phyloP scores from a whole-genome alignment of 148 eudicot genomes.

The Mesembryanthemum crystallinum region DNA sequence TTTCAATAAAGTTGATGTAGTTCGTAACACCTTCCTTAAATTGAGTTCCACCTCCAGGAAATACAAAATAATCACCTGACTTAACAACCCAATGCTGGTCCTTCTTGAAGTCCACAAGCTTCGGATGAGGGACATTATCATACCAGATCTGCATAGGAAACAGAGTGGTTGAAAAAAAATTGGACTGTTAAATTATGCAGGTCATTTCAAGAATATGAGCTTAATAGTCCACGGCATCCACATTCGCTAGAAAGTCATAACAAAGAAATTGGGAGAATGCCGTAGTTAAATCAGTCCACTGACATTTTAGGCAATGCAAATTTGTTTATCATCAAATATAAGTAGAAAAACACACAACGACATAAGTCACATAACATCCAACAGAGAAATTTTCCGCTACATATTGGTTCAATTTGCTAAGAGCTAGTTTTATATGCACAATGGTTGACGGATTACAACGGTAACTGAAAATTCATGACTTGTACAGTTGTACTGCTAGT shows the following conservation, averaged over 20 bases:
- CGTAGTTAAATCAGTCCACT: neutral
- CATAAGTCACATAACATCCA: neutral
- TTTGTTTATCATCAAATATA: neutral
- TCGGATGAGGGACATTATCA: conserved; percentile 93
- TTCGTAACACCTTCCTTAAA: conserved; percentile 83
- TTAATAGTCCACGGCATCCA: neutral
- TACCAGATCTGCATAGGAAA: conserved; percentile 69
- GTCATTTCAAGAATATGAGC: conserved; percentile 1
- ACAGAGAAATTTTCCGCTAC: neutral
- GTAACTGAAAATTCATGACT: neutral
- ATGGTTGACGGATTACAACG: neutral
- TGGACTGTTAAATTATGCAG: neutral
- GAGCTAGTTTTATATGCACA: neutral
- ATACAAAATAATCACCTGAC: conserved; percentile 72
- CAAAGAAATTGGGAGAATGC: neutral
- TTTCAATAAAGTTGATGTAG: conserved; percentile 67
- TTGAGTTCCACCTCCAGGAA: conserved; percentile 98
- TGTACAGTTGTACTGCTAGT: neutral
- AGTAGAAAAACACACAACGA: neutral
- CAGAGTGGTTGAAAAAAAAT: neutral
- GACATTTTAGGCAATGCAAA: neutral
- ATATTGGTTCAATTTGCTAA: neutral
- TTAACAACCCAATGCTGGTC: conserved; percentile 90
- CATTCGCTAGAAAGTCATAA: neutral
- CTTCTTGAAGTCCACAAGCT: conserved; percentile 97